Evolutionary conservation across 2,329 filamentous ascomycete species (phyloP).

Genomic region (Aspergillus sergii): DNA sequence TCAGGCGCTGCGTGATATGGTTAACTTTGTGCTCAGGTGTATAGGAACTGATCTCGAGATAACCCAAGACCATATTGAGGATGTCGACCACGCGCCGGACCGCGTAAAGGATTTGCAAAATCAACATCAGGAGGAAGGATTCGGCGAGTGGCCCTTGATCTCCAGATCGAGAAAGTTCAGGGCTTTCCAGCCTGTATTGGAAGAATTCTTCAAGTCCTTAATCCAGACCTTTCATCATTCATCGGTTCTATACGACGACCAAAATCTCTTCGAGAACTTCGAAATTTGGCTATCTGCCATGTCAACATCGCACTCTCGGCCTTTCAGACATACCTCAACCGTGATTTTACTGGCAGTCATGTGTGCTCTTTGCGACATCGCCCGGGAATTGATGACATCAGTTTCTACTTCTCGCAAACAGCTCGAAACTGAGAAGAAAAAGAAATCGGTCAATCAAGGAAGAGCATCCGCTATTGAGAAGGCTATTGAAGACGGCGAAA

Average conservation of each 20-base stretch:
- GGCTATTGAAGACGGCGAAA: slow-evolving; percentile 69
- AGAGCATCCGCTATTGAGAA: slow-evolving; percentile 73
- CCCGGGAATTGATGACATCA: slow-evolving; percentile 69
- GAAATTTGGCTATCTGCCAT: slow-evolving; percentile 87
- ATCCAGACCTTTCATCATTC: slow-evolving; percentile 78
- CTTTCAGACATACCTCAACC: slow-evolving; percentile 92
- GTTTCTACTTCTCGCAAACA: slow-evolving; percentile 78
- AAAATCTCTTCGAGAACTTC: slow-evolving; percentile 80
- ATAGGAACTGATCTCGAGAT: slow-evolving; percentile 81
- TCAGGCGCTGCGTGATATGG: slow-evolving; percentile 58
- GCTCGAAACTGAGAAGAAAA: slow-evolving; percentile 74
- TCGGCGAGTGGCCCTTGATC: slow-evolving; percentile 89
- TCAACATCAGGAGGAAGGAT: slow-evolving; percentile 78
- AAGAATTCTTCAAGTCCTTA: slow-evolving; percentile 77
- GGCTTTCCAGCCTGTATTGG: slow-evolving; percentile 75
- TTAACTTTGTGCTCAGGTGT: slow-evolving; percentile 66
- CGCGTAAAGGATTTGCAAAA: slow-evolving; percentile 83
- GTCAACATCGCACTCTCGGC: slow-evolving; percentile 83
- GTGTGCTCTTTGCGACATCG: slow-evolving; percentile 73
- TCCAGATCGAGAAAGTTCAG: slow-evolving; percentile 75
- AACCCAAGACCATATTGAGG: slow-evolving; percentile 79
- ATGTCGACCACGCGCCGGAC: slow-evolving; percentile 82
- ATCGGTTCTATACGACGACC: slow-evolving; percentile 77
- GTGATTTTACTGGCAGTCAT: slow-evolving; percentile 80
- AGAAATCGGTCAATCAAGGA: slow-evolving; percentile 72